Percentiles rank a stretch among this genome's conserved stretches.
These are phyloP conservation scores for Buddleja alternifolia DNA, from an alignment of 257 asterid species.

Conservation along the genomic window DNA sequence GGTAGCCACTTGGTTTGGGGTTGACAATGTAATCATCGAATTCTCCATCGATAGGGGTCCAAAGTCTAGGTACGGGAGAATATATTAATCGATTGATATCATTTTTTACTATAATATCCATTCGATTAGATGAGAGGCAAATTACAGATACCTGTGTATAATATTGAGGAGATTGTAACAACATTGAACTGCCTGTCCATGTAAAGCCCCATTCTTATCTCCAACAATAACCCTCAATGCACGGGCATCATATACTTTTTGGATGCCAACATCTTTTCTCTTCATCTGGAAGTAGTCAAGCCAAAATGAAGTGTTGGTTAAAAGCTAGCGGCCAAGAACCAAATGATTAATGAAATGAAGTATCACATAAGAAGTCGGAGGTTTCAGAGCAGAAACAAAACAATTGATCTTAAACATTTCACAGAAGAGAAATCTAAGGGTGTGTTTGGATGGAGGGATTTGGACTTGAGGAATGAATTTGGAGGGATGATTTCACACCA, in stretches of 20 bases:
- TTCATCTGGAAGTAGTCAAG: slow-evolving; percentile 63
- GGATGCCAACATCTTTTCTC: slow-evolving; percentile 81
- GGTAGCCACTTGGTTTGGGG: slow-evolving; percentile 99
- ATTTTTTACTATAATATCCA: slow-evolving; percentile 23
- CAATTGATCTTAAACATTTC: background rate
- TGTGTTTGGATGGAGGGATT: no score
- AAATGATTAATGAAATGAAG: slow-evolving; percentile 14
- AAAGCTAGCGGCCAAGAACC: slow-evolving; percentile 25
- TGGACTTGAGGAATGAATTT: no score
- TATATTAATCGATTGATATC: background rate
- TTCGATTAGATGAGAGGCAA: slow-evolving; percentile 17
- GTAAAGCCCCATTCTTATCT: slow-evolving; percentile 88
- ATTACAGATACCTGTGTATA: slow-evolving; percentile 69
- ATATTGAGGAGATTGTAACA: slow-evolving; percentile 95
- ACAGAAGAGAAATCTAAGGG: slow-evolving; percentile 28
- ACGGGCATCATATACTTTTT: slow-evolving; percentile 87
- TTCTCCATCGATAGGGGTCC: slow-evolving; percentile 97
- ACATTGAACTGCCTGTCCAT: slow-evolving; percentile 91
- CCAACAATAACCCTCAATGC: slow-evolving; percentile 96
- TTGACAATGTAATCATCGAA: slow-evolving; percentile 91
- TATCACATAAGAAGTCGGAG: slow-evolving; percentile 27
- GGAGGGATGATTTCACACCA: no score
- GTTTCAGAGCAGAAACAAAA: background rate
- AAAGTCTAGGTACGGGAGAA: slow-evolving; percentile 55
- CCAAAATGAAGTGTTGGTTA: slow-evolving; percentile 29